Percentiles rank a stretch among this genome's conserved stretches.
Evolutionary conservation across 2,329 filamentous ascomycete genomes (phyloP).

Genomic region (Neonectria sp.): DNA sequence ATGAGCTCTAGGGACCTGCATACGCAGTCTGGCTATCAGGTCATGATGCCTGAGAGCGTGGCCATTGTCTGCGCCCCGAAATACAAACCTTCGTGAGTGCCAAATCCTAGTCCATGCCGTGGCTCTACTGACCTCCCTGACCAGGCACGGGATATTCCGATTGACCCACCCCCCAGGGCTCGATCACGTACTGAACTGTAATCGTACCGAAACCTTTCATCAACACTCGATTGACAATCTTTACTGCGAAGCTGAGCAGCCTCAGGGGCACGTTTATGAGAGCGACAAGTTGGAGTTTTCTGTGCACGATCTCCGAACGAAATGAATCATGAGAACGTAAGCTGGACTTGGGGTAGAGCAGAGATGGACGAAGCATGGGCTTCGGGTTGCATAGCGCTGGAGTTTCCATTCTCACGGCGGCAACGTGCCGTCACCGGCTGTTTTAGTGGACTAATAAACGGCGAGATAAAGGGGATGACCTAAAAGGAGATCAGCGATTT

Average conservation of each 20-base stretch:
- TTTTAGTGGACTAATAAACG: constrained; percentile 14
- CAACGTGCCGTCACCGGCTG: not conserved
- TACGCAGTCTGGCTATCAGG: constrained; percentile 94
- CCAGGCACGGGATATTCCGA: constrained; percentile 90
- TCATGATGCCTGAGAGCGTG: constrained; percentile 96
- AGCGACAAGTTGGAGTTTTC: constrained; percentile 74
- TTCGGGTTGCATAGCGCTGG: constrained; percentile 40
- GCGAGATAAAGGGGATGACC: constrained; percentile 15
- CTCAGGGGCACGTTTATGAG: constrained; percentile 79
- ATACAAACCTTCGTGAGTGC: constrained; percentile 79
- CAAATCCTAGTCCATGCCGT: not conserved
- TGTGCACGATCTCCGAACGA: constrained; percentile 66
- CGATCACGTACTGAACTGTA: constrained; percentile 86
- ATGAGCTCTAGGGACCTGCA: constrained; percentile 96
- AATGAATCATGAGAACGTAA: constrained; percentile 31
- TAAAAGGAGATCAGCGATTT: constrained; percentile 13
- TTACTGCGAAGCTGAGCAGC: constrained; percentile 81
- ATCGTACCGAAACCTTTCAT: constrained; percentile 86
- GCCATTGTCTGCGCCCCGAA: constrained; percentile 96
- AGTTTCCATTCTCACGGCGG: constrained; percentile 32
- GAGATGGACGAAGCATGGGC: not conserved
- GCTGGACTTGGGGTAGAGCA: constrained; percentile 6
- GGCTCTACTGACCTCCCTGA: constrained; percentile 22
- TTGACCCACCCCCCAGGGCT: constrained; percentile 94
- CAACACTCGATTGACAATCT: constrained; percentile 77